A percentile compares a stretch with the other conserved stretches of the same genome.
These are phyloP conservation scores for Claviceps sorghi DNA, from an alignment of 2,329 filamentous ascomycete genomes.

Conservation along the genomic window DNA sequence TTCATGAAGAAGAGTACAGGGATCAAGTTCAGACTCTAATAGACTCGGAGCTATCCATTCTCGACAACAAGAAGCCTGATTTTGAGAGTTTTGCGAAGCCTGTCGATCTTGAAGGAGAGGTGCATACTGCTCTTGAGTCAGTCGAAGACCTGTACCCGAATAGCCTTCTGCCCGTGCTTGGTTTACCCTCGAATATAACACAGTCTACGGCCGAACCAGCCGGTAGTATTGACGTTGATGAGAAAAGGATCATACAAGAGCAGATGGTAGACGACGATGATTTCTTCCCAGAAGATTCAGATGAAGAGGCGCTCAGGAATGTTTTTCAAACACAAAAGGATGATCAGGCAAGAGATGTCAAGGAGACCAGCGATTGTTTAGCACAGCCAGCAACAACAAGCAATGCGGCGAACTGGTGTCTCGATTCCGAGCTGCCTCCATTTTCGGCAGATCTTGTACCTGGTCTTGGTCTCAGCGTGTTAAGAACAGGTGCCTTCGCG, in stretches of 20 bases:
- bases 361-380: background rate
- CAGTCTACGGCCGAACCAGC: constrained; percentile 16
- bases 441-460: background rate
- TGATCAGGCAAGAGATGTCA: background rate
- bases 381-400: background rate
- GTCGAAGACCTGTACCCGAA: constrained; percentile 74
- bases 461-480: constrained; percentile 29
- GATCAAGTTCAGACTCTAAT: constrained; percentile 50
- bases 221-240: constrained; percentile 49
- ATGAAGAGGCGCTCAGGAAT: constrained; percentile 31
- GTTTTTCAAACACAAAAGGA: constrained; percentile 7
- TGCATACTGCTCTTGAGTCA: constrained; percentile 71
- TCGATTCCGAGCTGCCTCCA: background rate
- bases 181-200: constrained; percentile 29
- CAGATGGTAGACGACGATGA: constrained; percentile 32
- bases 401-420: background rate
- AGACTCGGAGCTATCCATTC: constrained; percentile 41
- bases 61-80: constrained; percentile 25
- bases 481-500: constrained; percentile 23
- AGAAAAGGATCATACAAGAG: constrained; percentile 36
- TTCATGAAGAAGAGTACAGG: constrained; percentile 76
- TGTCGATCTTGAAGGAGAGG: constrained; percentile 34
- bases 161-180: constrained; percentile 39
- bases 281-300: constrained; percentile 37
- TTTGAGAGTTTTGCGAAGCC: constrained; percentile 54